Percentiles rank a stretch among this genome's conserved stretches.
phyloP scores from a whole-genome alignment of 2,329 filamentous ascomycete species.

The Pyrenochaeta sp. region DNA sequence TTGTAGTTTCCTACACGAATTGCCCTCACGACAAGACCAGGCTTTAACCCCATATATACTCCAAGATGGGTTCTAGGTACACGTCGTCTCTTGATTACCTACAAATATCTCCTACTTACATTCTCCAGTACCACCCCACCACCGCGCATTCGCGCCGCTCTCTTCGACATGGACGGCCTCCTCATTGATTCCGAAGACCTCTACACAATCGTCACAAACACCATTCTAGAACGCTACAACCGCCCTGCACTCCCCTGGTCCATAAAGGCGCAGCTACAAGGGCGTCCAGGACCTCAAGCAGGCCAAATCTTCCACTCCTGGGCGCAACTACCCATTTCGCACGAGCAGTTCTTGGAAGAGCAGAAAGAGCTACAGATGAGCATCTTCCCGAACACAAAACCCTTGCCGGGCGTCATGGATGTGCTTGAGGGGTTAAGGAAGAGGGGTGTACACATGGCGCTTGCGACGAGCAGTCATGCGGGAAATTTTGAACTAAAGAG shows the following conservation, averaged over 20 bases:
- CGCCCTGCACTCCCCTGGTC: constrained; percentile 85
- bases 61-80: constrained; percentile 29
- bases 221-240: constrained; percentile 76
- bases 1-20: constrained; percentile 1
- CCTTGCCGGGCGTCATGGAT: constrained; percentile 78
- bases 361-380: constrained; percentile 71
- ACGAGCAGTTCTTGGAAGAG: constrained; percentile 70
- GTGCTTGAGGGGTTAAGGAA: constrained; percentile 71
- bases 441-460: constrained; percentile 75
- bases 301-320: constrained; percentile 75
- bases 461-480: constrained; percentile 81
- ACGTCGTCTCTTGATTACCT: neutral
- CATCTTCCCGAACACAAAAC: constrained; percentile 76
- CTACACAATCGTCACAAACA: constrained; percentile 86
- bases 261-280: constrained; percentile 88
- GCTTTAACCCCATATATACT: neutral
- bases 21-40: neutral
- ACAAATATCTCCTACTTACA: neutral
- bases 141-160: constrained; percentile 86
- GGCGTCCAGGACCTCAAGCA: constrained; percentile 66
- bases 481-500: constrained; percentile 83
- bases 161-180: constrained; percentile 99
- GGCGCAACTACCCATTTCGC: constrained; percentile 82
- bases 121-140: constrained; percentile 28
- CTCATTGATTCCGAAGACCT: constrained; percentile 92